These are phyloP conservation scores for Cladorrhinum sp. DNA, from an alignment of 2,329 filamentous ascomycete genomes.

Conservation along the genomic window DNA sequence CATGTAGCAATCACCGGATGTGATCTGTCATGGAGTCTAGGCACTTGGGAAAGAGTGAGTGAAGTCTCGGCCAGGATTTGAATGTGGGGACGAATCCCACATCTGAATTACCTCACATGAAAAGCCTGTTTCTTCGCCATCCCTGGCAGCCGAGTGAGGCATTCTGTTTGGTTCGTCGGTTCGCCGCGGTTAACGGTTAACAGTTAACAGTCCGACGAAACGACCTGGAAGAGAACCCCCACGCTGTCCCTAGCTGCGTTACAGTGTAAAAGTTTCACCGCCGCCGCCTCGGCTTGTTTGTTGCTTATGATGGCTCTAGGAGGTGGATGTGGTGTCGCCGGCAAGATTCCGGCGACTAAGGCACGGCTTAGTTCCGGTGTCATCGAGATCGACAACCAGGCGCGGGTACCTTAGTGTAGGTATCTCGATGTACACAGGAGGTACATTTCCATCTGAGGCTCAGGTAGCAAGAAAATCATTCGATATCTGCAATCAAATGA, in stretches of 20 bases:
- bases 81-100: not conserved
- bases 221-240: not conserved
- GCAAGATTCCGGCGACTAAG: not conserved
- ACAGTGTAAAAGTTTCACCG: not conserved
- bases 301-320: not conserved
- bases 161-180: not conserved
- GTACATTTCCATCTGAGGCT: not conserved
- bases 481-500: not conserved
- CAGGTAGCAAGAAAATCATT: not conserved
- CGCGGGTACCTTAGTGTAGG: too few species aligned
- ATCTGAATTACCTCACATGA: not conserved
- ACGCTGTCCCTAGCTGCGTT: not conserved
- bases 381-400: conserved; percentile 9
- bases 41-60: not conserved
- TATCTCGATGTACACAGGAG: conserved; percentile 3
- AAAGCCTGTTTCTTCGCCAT: not conserved
- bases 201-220: not conserved
- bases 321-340: not conserved
- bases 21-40: not conserved
- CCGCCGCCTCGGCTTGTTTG: not conserved
- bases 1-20: not conserved
- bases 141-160: not conserved
- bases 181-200: not conserved
- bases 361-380: not conserved
- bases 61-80: not conserved